Conservation (phyloP, 2,329 filamentous ascomycete species). For the Sporothrix pallida region DNA sequence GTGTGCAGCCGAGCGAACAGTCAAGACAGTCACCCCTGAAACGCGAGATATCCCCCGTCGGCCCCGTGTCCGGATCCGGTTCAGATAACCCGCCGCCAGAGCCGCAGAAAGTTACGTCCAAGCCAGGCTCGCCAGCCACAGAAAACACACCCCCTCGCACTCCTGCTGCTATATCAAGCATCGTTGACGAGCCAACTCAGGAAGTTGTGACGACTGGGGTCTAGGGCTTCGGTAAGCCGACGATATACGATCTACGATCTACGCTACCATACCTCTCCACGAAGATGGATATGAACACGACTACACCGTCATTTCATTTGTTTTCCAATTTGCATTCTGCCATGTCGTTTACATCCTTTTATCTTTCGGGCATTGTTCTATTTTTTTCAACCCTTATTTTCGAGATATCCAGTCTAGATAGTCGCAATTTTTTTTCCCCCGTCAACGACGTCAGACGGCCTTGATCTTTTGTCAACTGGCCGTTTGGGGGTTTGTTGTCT, state of each 20-base stretch:
- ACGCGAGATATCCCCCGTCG: background rate
- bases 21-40: background rate
- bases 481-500: background rate
- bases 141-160: background rate
- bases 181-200: conserved; percentile 18
- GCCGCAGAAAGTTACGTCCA: background rate
- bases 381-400: background rate
- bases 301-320: background rate
- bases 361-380: background rate
- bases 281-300: background rate
- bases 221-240: background rate
- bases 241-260: background rate
- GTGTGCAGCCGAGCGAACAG: background rate
- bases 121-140: background rate
- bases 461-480: background rate
- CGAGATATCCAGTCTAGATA: conserved; percentile 12
- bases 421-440: background rate
- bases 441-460: background rate
- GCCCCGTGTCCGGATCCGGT: background rate
- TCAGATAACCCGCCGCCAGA: background rate
- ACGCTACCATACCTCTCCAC: background rate
- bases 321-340: background rate
- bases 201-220: conserved; percentile 12
- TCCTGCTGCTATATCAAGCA: conserved; percentile 25
- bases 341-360: background rate